Evolutionary conservation across 495 filamentous ascomycete genomes (phyloP).

Genomic region (Lepraria neglecta): DNA sequence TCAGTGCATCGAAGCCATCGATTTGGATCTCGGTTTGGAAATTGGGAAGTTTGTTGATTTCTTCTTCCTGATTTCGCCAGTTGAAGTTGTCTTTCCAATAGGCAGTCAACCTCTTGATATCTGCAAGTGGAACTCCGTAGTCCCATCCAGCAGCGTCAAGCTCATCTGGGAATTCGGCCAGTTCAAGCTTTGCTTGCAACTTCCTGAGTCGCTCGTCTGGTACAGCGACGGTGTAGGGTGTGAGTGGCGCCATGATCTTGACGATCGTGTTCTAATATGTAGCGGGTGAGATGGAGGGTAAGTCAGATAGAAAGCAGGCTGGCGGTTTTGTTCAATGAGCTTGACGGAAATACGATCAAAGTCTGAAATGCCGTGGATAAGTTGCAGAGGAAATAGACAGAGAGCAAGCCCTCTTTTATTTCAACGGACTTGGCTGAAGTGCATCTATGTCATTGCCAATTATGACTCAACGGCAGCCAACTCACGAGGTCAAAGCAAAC

Average conservation of each 20-base stretch:
- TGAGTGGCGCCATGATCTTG: conserved; percentile 21
- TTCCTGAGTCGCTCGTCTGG: conserved; percentile 34
- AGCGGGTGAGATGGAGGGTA: neutral
- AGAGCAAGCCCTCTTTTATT: neutral
- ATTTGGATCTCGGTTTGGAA: conserved; percentile 39
- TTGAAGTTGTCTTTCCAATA: conserved; percentile 41
- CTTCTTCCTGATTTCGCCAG: conserved; percentile 41
- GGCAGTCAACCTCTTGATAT: conserved; percentile 35
- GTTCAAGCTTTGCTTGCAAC: conserved; percentile 36
- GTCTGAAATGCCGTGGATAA: no score
- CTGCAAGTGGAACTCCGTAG: conserved; percentile 37
- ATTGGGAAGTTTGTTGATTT: conserved; percentile 41
- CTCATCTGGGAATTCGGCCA: conserved; percentile 39
- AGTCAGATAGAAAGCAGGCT: neutral
- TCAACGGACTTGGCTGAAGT: neutral
- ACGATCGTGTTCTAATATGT: neutral
- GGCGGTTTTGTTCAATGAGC: no score
- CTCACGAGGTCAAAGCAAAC: neutral
- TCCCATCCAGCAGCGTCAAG: conserved; percentile 37
- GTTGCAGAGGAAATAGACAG: no score
- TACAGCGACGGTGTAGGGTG: conserved; percentile 37
- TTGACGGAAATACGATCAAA: no score
- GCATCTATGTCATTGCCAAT: neutral
- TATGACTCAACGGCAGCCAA: neutral
- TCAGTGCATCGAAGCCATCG: conserved; percentile 36